A percentile compares a stretch with the other conserved stretches of the same genome.
Conservation (phyloP, 2,329 filamentous ascomycete species). For the Bisporella sp. region DNA sequence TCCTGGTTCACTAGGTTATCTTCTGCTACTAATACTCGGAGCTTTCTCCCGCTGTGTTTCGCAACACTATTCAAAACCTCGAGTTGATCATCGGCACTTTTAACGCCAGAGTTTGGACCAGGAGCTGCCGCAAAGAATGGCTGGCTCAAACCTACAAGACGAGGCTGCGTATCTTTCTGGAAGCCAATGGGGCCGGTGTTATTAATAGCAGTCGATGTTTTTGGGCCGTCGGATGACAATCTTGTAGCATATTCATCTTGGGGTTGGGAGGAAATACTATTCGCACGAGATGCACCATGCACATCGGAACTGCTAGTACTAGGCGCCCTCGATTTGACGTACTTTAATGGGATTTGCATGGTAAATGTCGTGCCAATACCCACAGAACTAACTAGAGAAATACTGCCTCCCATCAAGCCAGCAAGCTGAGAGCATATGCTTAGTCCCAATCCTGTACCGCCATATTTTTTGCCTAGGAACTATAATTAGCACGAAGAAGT, state of each 20-base stretch:
- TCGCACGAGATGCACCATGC: not conserved
- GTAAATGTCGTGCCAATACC: conserved; percentile 75
- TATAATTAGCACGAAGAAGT: too few species aligned
- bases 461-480: conserved; percentile 50
- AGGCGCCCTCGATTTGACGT: conserved; percentile 57
- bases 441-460: conserved; percentile 79
- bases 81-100: conserved; percentile 47
- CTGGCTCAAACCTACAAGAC: conserved; percentile 73
- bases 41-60: conserved; percentile 52
- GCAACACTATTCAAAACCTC: conserved; percentile 59
- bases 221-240: not conserved
- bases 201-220: conserved; percentile 5
- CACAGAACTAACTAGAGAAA: conserved; percentile 63
- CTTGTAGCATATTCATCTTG: not conserved
- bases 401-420: conserved; percentile 72
- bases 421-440: conserved; percentile 87
- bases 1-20: conserved; percentile 61
- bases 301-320: conserved; percentile 17
- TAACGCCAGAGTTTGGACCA: conserved; percentile 9
- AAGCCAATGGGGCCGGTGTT: conserved; percentile 29
- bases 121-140: conserved; percentile 58
- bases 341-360: conserved; percentile 74
- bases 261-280: not conserved
- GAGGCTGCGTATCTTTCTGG: conserved; percentile 61
- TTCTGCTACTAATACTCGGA: conserved; percentile 82